A percentile compares a stretch with the other conserved stretches of the same genome.
Conservation (phyloP, 2,329 filamentous ascomycete species). For the Orbilia oligospora region DNA sequence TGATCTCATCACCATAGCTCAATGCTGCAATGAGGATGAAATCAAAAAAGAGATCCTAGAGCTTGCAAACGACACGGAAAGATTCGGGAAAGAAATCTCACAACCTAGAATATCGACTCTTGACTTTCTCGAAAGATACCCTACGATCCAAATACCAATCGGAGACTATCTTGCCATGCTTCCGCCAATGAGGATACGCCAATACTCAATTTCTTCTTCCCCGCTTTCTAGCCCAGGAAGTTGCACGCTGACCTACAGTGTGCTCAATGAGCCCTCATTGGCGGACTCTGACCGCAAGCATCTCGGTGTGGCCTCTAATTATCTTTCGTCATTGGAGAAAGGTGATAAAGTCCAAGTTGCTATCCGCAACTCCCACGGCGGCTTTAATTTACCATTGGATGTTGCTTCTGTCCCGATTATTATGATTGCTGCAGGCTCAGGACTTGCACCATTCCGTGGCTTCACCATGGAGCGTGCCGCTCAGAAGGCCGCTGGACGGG, state of each 20-base stretch:
- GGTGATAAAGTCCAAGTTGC: conserved; percentile 68
- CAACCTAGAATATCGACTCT: conserved; percentile 76
- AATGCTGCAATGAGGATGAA: conserved; percentile 70
- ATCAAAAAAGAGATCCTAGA: conserved; percentile 70
- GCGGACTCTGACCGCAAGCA: conserved; percentile 69
- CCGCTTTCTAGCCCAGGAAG: conserved; percentile 74
- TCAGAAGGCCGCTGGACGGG: conserved; percentile 70
- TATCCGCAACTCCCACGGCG: conserved; percentile 68
- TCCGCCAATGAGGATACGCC: conserved; percentile 82
- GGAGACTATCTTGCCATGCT: conserved; percentile 79
- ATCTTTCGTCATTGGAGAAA: conserved; percentile 71
- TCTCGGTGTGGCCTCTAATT: conserved; percentile 75
- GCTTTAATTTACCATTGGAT: conserved; percentile 71
- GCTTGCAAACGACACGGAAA: conserved; percentile 68
- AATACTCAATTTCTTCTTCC: conserved; percentile 85
- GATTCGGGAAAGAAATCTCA: conserved; percentile 70
- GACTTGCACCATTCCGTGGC: conserved; percentile 75
- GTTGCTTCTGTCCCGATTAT: conserved; percentile 70
- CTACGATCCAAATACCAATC: conserved; percentile 74
- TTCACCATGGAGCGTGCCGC: conserved; percentile 75
- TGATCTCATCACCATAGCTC: conserved; percentile 71
- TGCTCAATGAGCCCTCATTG: conserved; percentile 73
- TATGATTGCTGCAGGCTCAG: conserved; percentile 72
- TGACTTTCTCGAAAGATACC: conserved; percentile 78
- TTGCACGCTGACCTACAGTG: conserved; percentile 78